phyloP scores from a whole-genome alignment of 371 early-diverging fungal species.

The Mucor plumbeus region DNA sequence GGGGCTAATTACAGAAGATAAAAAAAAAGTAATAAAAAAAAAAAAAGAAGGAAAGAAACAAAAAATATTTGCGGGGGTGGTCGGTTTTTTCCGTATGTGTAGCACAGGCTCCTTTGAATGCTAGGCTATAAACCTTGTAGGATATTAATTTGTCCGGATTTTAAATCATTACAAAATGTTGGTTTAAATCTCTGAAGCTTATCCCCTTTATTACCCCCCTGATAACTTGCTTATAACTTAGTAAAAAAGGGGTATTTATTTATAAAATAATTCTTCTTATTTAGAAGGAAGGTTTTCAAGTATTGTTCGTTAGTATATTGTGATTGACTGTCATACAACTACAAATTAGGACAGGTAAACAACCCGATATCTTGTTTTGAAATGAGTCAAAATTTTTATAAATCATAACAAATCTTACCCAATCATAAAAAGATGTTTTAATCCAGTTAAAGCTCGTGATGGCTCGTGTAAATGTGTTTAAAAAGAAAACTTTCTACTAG shows the following conservation, averaged over 20 bases:
- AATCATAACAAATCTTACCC: neutral
- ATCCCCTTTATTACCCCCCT: neutral
- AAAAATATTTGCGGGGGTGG: slow-evolving; percentile 6
- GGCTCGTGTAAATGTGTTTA: neutral
- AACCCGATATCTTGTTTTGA: slow-evolving; percentile 2
- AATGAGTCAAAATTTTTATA: neutral
- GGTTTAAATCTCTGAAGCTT: neutral
- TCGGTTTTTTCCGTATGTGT: neutral
- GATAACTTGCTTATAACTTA: neutral
- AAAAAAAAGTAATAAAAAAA: neutral
- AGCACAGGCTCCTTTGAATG: neutral
- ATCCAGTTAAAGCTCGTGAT: neutral
- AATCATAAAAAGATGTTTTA: neutral
- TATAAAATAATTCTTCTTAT: neutral
- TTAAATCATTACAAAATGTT: neutral
- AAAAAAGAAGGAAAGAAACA: slow-evolving; percentile 2
- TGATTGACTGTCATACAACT: neutral
- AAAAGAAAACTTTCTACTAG: neutral
- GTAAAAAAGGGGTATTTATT: neutral
- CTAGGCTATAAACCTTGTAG: neutral
- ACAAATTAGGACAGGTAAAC: slow-evolving; percentile 1
- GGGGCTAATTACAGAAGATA: neutral
- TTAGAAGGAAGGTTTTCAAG: too few species aligned
- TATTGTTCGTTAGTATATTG: neutral
- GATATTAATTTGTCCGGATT: neutral